Evolutionary conservation across 371 early-diverging fungal species (phyloP).

Genomic region (Apophysomyces trapeziformis): DNA sequence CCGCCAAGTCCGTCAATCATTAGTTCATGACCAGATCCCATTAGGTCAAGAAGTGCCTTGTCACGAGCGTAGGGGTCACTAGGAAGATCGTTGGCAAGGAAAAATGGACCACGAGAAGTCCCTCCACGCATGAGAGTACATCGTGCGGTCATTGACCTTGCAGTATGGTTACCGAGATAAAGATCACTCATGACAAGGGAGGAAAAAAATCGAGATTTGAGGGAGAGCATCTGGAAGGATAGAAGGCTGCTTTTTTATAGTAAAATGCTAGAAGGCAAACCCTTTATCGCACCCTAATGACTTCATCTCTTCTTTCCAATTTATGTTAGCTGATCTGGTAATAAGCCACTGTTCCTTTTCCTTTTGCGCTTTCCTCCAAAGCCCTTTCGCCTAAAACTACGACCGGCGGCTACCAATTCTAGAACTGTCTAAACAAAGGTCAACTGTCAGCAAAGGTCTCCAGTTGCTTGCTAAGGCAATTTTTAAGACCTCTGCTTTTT

Average conservation of each 20-base stretch:
- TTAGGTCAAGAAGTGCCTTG: neutral
- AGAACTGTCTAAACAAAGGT: no score
- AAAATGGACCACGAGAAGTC: constrained; percentile 1
- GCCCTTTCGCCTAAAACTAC: neutral
- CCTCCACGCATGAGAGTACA: constrained; percentile 4
- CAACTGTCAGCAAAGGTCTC: no score
- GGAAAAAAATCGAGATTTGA: neutral
- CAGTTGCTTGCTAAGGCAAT: neutral
- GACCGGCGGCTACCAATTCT: no score
- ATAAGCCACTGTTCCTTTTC: neutral
- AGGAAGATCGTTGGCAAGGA: constrained; percentile 4
- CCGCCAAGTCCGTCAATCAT: neutral
- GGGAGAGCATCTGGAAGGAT: neutral
- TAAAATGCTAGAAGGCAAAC: neutral
- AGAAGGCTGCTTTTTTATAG: neutral
- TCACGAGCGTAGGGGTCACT: constrained; percentile 4
- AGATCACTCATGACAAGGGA: neutral
- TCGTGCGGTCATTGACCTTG: neutral
- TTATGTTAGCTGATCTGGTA: neutral
- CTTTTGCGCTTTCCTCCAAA: neutral
- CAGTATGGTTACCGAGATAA: neutral
- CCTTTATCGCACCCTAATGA: neutral
- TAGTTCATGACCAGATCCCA: constrained; percentile 4
- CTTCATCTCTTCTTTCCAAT: neutral
- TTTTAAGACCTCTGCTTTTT: neutral